Evolutionary conservation across 2,329 filamentous ascomycete genomes (phyloP), one percentile per base, ranked within the genome.

Genomic region (Fusarium goolgardi): DNA sequence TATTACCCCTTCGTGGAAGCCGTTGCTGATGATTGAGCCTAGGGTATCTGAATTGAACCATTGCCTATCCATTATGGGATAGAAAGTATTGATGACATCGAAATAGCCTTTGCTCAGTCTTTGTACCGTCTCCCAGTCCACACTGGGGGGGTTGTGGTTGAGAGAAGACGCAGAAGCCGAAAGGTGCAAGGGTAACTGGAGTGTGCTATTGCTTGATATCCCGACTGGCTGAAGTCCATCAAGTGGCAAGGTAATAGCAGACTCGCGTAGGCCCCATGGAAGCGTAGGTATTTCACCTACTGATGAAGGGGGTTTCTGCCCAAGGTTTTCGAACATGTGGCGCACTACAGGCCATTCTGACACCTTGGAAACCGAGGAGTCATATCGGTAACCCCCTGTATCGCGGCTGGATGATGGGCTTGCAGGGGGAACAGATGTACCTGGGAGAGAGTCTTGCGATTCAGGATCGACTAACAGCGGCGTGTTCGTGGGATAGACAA

Each of bases 1-100:
- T 18, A 79, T 74, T 27, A 78, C 76, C 52, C 83, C 82, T 43
- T 86, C 81, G 65, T 82, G 79, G 65, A 88, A 85, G 0, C 73
- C 73, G 27, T 55, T 78, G 15, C 77, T 79, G 39, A 83, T 71
- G 5, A 88, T 79, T 8, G 79, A 75, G 2, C 78, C 75, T 11
- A 89, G 72, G 3, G 80, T 82, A 37, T 81, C 79, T 10, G 81
- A 78, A 64, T 82, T 77, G 73, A 89, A 90, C 23, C 76, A 78
- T 34, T 86, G 81, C n/a, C 85, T 80, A 64, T 88, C 86, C 71
- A 90, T 78, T 37, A 90, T 81, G 1, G 87, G 87, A 68, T 85
- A 84, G 16, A 88, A 71, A 15, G 86, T 79, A 71, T 89, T 89
- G 76, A 87, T 86, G 3, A 82, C 84, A 68, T 87, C 83, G 71